Evolutionary conservation across 2,329 filamentous ascomycete species (phyloP), one percentile per base, ranked within the genome.

Genomic region (Cladobotryum protrusum): DNA sequence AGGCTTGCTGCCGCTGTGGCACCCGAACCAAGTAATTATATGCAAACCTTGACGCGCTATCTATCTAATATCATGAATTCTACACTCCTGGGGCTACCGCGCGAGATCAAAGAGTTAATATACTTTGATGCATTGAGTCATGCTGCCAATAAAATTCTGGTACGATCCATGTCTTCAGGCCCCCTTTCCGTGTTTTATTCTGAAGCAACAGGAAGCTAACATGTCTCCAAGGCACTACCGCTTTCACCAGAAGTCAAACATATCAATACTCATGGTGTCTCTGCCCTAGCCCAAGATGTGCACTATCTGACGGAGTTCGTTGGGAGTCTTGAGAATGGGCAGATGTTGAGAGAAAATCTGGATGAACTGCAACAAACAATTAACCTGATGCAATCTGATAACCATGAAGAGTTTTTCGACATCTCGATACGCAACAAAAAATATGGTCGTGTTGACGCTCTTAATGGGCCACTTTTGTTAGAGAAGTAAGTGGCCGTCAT

Each of bases 401-500:
- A 95, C 60, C 82, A 89, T n/a, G 91, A 97, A 57, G 92, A 97
- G 67, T 99, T 96, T 68, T 99, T 93, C 66, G 93, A 99, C 63
- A 86, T 93, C 45, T 87, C 86, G 5, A 87, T 86, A 13, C 77
- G 90, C 47, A 96, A 96, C 70, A 91, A 87, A 72, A 95, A 96
- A 65, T 99, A 96, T 64, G 87, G 90, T 14, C 85, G 89, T 48
- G 95, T 99, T 33, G 89, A 97, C 69, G 87, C 89, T 47, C 76
- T 95, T 65, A 95, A 95, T 64, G 93, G 92, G 0, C 89, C 91
- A 0, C 75, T 89, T 37, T 66, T 99, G 54, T 69, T 99, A n/a
- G 92, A 97, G 72, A 99, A 99, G 87, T 89, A 77, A 57, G 76
- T 61, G 19, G 39, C 40, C 8, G 12, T 18, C 18, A 12, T 34